Percentiles rank a stretch among this genome's conserved stretches.
phyloP scores from a whole-genome alignment of 805 yeast genomes.

The Hanseniaspora singularis region DNA sequence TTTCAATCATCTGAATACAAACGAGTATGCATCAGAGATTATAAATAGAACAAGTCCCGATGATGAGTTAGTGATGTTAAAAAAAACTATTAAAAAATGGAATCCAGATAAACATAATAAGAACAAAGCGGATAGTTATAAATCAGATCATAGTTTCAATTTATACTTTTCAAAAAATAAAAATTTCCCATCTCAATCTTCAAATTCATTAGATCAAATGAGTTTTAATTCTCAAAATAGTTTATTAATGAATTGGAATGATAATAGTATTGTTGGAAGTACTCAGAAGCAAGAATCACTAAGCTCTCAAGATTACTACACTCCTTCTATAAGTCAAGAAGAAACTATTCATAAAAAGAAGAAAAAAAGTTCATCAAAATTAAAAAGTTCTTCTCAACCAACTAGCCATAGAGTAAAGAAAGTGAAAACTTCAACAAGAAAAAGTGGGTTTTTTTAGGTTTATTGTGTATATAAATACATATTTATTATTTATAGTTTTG shows the following conservation, averaged over 20 bases:
- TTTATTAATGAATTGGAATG: neutral
- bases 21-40: neutral
- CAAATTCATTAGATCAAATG: neutral
- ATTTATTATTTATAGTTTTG: neutral
- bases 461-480: neutral
- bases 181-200: neutral
- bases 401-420: neutral
- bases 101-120: neutral
- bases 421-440: slow-evolving; percentile 2
- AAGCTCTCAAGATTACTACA: neutral
- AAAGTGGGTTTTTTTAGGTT: slow-evolving; percentile 7
- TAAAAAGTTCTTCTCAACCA: neutral
- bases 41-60: neutral
- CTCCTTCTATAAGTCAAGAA: neutral
- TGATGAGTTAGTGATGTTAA: neutral
- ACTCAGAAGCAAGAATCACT: neutral
- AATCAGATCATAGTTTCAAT: neutral
- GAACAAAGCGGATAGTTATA: neutral
- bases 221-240: neutral
- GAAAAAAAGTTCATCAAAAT: neutral
- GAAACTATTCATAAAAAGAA: neutral
- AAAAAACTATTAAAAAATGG: slow-evolving; percentile 1
- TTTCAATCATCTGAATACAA: neutral
- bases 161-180: neutral
- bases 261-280: neutral